A percentile compares a stretch with the other conserved stretches of the same genome.
phyloP scores from a whole-genome alignment of 1,284 basidiomycete species.

The Malassezia equina region DNA sequence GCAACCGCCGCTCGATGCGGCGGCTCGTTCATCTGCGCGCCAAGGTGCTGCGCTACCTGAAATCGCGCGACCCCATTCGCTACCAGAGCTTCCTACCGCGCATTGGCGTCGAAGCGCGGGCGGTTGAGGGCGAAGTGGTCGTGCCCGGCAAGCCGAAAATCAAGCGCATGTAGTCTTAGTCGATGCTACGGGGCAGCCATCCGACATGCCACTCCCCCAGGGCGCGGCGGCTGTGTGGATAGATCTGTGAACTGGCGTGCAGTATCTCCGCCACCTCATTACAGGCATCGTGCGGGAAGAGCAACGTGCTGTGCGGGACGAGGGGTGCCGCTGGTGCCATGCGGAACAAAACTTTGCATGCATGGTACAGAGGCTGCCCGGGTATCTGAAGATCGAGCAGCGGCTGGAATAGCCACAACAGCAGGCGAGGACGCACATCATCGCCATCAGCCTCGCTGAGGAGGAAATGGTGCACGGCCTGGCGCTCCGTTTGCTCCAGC shows the following conservation, averaged over 20 bases:
- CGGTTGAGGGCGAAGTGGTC: slow-evolving; percentile 76
- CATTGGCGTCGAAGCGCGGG: slow-evolving; percentile 65
- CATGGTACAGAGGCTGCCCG: background rate
- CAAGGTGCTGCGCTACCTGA: slow-evolving; percentile 71
- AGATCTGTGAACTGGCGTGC: background rate
- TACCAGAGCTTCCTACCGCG: slow-evolving; percentile 66
- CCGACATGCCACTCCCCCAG: slow-evolving; percentile 14
- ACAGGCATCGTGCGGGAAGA: background rate
- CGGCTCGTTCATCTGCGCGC: slow-evolving; percentile 71
- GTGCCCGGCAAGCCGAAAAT: slow-evolving; percentile 38
- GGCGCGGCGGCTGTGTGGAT: background rate
- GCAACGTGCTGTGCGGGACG: background rate
- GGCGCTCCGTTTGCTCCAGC: slow-evolving; percentile 15
- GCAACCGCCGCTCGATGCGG: slow-evolving; percentile 64
- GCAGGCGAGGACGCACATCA: background rate
- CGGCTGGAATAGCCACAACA: slow-evolving; percentile 17
- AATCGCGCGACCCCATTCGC: slow-evolving; percentile 58
- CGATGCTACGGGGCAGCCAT: slow-evolving; percentile 11
- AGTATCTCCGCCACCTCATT: background rate
- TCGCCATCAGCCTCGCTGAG: background rate
- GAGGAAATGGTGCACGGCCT: slow-evolving; percentile 16
- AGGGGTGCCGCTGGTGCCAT: background rate
- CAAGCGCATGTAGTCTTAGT: slow-evolving; percentile 14
- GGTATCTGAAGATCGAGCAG: background rate
- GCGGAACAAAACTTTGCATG: slow-evolving; percentile 11